Percentiles rank a stretch among this genome's conserved stretches.
Conservation (phyloP, 108 stramenopile genomes). For the Chaetoceros tenuissimus region DNA sequence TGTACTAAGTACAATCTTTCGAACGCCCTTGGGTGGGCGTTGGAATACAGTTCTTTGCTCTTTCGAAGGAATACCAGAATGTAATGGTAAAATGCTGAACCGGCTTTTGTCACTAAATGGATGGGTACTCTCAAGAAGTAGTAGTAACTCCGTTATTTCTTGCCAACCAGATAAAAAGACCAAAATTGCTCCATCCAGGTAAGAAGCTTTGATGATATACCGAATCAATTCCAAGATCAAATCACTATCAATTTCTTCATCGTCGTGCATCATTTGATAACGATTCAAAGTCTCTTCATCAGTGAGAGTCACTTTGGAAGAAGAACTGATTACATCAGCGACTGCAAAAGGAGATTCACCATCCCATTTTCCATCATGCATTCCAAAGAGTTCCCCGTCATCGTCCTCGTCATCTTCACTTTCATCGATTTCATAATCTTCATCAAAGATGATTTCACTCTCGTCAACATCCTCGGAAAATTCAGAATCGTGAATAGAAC, state of each 20-base stretch:
- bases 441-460: constrained; percentile 15
- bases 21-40: constrained; percentile 35
- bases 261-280: constrained; percentile 62
- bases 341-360: constrained; percentile 41
- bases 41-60: constrained; percentile 75
- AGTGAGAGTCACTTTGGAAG: constrained; percentile 28
- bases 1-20: constrained; percentile 84
- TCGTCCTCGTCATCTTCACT: constrained; percentile 36
- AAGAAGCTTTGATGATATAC: constrained; percentile 45
- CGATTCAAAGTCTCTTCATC: constrained; percentile 45
- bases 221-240: constrained; percentile 43
- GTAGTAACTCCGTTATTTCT: constrained; percentile 74
- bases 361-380: constrained; percentile 44
- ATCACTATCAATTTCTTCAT: constrained; percentile 52
- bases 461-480: constrained; percentile 20
- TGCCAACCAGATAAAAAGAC: constrained; percentile 91
- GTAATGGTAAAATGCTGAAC: constrained; percentile 67
- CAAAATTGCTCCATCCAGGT: constrained; percentile 75
- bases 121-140: constrained; percentile 40
- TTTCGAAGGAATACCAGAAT: constrained; percentile 68
- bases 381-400: constrained; percentile 16
- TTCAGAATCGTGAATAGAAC: not conserved
- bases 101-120: constrained; percentile 44
- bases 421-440: constrained; percentile 24
- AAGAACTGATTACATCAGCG: constrained; percentile 16